Percentiles rank a stretch among this genome's conserved stretches.
Evolutionary conservation across 129 eudicot genomes (phyloP).

Genomic region (Helichrysum umbraculigerum): DNA sequence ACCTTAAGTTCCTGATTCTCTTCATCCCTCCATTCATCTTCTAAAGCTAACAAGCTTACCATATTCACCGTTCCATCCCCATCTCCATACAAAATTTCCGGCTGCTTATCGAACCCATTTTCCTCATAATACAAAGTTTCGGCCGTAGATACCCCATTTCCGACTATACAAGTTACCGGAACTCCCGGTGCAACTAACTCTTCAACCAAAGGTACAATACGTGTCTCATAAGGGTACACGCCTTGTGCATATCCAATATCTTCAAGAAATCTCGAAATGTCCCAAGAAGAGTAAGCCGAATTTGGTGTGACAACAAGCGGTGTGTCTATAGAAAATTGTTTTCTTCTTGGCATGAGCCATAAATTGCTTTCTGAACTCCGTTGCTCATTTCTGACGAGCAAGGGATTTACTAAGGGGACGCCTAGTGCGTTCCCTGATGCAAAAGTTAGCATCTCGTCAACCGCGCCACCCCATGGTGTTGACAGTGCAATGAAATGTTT

Average conservation of each 20-base stretch:
- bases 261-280: slow-evolving; percentile 52
- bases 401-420: slow-evolving; percentile 74
- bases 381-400: slow-evolving; percentile 77
- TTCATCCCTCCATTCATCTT: slow-evolving; percentile 43
- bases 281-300: slow-evolving; percentile 45
- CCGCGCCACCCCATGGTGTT: slow-evolving; percentile 89
- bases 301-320: slow-evolving; percentile 55
- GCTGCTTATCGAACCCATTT: slow-evolving; percentile 69
- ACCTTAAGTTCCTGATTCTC: slow-evolving; percentile 48
- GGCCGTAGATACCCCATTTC: slow-evolving; percentile 60
- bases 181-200: slow-evolving; percentile 51
- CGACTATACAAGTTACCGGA: slow-evolving; percentile 69
- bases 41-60: slow-evolving; percentile 68
- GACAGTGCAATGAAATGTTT: slow-evolving; percentile 78
- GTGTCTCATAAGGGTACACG: slow-evolving; percentile 51
- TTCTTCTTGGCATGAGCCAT: slow-evolving; percentile 81
- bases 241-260: slow-evolving; percentile 77
- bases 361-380: slow-evolving; percentile 79
- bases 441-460: slow-evolving; percentile 71
- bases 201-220: slow-evolving; percentile 60
- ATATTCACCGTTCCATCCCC: slow-evolving; percentile 96
- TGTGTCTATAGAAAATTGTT: slow-evolving; percentile 26
- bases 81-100: slow-evolving; percentile 70
- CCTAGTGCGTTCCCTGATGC: slow-evolving; percentile 83
- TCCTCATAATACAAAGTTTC: slow-evolving; percentile 75